Percentiles rank a stretch among this genome's conserved stretches.
phyloP scores from a whole-genome alignment of 2,329 filamentous ascomycete species.

The Colletotrichum sp. region DNA sequence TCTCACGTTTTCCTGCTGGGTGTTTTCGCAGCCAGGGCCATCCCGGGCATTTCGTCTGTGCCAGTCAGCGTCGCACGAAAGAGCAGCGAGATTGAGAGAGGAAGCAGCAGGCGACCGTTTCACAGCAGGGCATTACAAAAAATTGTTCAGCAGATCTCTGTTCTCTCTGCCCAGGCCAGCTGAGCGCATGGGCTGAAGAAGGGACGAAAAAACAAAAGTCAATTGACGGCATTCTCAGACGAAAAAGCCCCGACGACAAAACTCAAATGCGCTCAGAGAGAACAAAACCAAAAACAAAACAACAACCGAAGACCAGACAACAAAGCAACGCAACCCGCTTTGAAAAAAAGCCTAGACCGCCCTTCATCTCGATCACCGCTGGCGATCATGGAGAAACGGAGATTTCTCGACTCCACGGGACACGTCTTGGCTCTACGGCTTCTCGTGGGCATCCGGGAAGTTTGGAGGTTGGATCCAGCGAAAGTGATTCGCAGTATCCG shows the following conservation, averaged over 20 bases:
- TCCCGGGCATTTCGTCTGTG: neutral
- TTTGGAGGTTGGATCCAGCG: neutral
- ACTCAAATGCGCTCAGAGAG: neutral
- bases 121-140: neutral
- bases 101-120: neutral
- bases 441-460: neutral
- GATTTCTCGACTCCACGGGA: neutral
- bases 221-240: neutral
- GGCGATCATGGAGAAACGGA: conserved; percentile 10
- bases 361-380: neutral
- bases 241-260: neutral
- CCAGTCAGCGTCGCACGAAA: neutral
- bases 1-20: neutral
- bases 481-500: neutral
- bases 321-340: neutral
- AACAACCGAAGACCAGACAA: neutral
- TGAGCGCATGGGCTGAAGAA: neutral
- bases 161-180: neutral
- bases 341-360: neutral
- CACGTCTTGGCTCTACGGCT: neutral
- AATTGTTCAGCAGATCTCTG: neutral
- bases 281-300: neutral
- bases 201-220: neutral
- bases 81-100: neutral
- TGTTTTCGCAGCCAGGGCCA: neutral